Evolutionary conservation across 768 basidiomycete genomes (phyloP).

Genomic region (Leccinum subgranulosum): DNA sequence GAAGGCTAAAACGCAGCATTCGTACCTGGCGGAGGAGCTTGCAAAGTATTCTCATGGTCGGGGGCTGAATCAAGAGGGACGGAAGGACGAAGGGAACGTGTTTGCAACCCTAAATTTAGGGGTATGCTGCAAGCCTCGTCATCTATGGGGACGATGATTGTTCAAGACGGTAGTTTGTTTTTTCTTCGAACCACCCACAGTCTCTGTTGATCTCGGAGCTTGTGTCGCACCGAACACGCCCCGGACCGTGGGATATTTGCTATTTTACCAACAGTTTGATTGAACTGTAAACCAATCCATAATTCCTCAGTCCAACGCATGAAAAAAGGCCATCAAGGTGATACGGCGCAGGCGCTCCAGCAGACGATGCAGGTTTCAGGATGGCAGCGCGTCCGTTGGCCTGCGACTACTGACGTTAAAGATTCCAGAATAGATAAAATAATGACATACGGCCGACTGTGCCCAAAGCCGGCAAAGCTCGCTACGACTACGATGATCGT

Average conservation of each 20-base stretch:
- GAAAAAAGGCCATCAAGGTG: too few relatives aligned
- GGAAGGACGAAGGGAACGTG: constrained; percentile 70
- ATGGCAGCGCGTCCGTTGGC: constrained; percentile 2
- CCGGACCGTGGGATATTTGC: too few relatives aligned
- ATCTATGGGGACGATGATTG: constrained; percentile 54
- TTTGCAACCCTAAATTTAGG: constrained; percentile 68
- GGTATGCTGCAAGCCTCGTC: constrained; percentile 56
- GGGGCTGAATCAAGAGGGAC: constrained; percentile 54
- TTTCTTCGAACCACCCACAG: not conserved
- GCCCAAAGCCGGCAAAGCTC: too few relatives aligned
- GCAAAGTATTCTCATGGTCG: constrained; percentile 73
- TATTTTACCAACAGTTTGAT: too few relatives aligned
- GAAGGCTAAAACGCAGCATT: constrained; percentile 59
- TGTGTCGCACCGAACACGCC: too few relatives aligned
- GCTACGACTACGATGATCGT: too few relatives aligned
- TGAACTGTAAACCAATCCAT: too few relatives aligned
- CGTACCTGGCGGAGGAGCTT: constrained; percentile 77
- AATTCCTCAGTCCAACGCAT: too few relatives aligned
- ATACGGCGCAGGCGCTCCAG: not conserved
- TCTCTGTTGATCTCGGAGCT: too few relatives aligned
- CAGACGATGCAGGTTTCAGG: not conserved
- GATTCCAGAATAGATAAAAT: not conserved
- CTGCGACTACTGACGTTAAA: not conserved
- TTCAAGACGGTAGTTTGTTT: constrained; percentile 20
- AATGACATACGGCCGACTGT: too few relatives aligned